A percentile compares a stretch with the other conserved stretches of the same genome.
Conservation (phyloP, 2,329 filamentous ascomycete genomes). For the Fusarium secorum region DNA sequence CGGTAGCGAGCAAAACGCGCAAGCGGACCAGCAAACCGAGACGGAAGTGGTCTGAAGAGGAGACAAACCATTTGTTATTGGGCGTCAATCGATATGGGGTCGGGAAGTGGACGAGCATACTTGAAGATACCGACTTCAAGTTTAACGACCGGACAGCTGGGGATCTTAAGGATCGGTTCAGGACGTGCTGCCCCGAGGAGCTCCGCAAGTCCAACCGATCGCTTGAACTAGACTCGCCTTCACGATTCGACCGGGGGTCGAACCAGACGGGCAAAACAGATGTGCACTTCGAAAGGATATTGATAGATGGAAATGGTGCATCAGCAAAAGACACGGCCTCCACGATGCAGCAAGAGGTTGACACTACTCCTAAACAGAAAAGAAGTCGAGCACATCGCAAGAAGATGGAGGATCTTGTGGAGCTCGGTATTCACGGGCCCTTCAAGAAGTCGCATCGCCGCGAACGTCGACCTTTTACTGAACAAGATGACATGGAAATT, state of each 20-base stretch:
- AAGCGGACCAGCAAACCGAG: conserved; percentile 65
- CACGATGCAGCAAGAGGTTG: conserved; percentile 40
- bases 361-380: conserved; percentile 52
- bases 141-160: conserved; percentile 69
- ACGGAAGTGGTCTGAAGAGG: conserved; percentile 70
- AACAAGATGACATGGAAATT: conserved; percentile 69
- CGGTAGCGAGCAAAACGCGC: conserved; percentile 52
- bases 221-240: conserved; percentile 35
- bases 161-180: conserved; percentile 71
- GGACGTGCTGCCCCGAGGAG: conserved; percentile 71
- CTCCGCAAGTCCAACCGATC: conserved; percentile 55
- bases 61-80: conserved; percentile 68
- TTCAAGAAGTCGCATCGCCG: conserved; percentile 69
- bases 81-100: conserved; percentile 70
- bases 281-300: conserved; percentile 62
- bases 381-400: conserved; percentile 64
- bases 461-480: conserved; percentile 67
- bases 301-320: conserved; percentile 56
- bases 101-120: conserved; percentile 70
- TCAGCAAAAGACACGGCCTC: conserved; percentile 41
- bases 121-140: conserved; percentile 66
- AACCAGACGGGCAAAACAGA: conserved; percentile 56
- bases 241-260: conserved; percentile 37
- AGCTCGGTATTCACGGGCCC: conserved; percentile 67
- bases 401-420: conserved; percentile 62